phyloP scores from a whole-genome alignment of 2,329 filamentous ascomycete genomes.

The Cytospora chrysosperma region DNA sequence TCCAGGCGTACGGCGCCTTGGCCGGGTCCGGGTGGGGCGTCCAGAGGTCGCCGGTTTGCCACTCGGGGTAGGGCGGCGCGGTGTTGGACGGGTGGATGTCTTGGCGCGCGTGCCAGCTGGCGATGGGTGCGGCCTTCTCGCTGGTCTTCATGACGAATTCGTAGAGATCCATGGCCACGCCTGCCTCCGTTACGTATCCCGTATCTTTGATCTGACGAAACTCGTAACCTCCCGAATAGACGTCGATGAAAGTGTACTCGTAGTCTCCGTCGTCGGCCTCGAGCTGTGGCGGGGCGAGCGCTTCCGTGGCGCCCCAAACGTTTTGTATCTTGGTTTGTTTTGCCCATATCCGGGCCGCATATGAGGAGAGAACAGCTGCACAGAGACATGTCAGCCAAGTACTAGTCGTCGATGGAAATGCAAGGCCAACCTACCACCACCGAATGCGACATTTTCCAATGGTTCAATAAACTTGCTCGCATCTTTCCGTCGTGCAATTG shows the following conservation, averaged over 20 bases:
- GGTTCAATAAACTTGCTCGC: conserved; percentile 25
- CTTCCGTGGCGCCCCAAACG: conserved; percentile 26
- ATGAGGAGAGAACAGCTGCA: conserved; percentile 24
- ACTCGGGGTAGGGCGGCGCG: conserved; percentile 23
- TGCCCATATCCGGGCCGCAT: conserved; percentile 23
- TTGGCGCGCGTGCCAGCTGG: conserved; percentile 24
- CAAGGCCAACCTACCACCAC: conserved; percentile 25
- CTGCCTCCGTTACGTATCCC: conserved; percentile 21
- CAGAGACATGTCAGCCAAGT: neutral
- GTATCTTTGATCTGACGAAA: conserved; percentile 24
- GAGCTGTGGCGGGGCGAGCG: conserved; percentile 22
- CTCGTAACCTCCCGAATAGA: conserved; percentile 22
- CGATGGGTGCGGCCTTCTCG: conserved; percentile 19
- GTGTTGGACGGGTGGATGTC: conserved; percentile 13
- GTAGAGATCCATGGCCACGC: conserved; percentile 19
- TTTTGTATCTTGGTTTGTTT: conserved; percentile 25
- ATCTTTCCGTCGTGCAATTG: conserved; percentile 24
- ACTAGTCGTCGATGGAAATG: neutral
- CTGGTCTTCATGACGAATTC: conserved; percentile 26
- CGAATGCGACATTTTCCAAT: conserved; percentile 24
- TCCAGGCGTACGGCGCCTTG: conserved; percentile 26
- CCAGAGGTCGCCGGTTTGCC: conserved; percentile 28
- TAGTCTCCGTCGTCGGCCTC: conserved; percentile 24
- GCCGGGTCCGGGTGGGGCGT: conserved; percentile 28
- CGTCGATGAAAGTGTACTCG: conserved; percentile 27